These are phyloP conservation scores for Liriodendron chinense DNA, from an alignment of 164 flowering plant genomes.

Conservation along the genomic window DNA sequence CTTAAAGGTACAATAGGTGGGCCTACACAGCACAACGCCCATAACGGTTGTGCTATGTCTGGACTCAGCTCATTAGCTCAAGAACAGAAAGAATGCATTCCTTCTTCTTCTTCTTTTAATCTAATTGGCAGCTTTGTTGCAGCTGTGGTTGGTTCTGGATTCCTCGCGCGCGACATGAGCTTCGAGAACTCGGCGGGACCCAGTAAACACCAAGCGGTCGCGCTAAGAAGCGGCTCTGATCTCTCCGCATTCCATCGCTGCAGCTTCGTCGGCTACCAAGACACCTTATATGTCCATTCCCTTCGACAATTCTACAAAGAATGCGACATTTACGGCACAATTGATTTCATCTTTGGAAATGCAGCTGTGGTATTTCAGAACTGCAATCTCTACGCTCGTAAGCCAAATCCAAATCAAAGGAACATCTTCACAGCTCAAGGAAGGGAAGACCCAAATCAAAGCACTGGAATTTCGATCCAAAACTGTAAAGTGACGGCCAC, in stretches of 20 bases:
- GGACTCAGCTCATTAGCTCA: too few relatives aligned
- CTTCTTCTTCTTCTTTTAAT: too few relatives aligned
- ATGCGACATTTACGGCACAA: conserved; percentile 57
- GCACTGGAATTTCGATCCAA: conserved; percentile 71
- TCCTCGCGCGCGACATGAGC: conserved; percentile 49
- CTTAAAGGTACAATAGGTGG: too few relatives aligned
- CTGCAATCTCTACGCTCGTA: conserved; percentile 50
- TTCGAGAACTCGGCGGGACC: conserved; percentile 68
- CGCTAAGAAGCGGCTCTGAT: conserved; percentile 45
- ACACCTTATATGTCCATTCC: conserved; percentile 59
- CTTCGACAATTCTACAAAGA: conserved; percentile 60
- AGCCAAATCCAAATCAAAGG: conserved; percentile 39
- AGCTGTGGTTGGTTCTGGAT: conserved; percentile 55
- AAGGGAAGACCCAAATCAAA: conserved; percentile 71
- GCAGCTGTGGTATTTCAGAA: conserved; percentile 55
- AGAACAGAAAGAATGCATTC: too few relatives aligned
- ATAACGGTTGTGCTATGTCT: too few relatives aligned
- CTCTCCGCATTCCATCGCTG: conserved; percentile 55
- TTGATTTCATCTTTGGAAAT: conserved; percentile 68
- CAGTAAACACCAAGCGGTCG: conserved; percentile 66
- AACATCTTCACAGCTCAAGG: conserved; percentile 88
- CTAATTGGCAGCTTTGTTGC: conserved; percentile 8
- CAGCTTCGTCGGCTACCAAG: conserved; percentile 62
- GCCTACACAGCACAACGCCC: too few relatives aligned
- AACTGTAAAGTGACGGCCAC: conserved; percentile 62